Conservation (phyloP, 164 flowering plant genomes). For the Brasenia schreberi region DNA sequence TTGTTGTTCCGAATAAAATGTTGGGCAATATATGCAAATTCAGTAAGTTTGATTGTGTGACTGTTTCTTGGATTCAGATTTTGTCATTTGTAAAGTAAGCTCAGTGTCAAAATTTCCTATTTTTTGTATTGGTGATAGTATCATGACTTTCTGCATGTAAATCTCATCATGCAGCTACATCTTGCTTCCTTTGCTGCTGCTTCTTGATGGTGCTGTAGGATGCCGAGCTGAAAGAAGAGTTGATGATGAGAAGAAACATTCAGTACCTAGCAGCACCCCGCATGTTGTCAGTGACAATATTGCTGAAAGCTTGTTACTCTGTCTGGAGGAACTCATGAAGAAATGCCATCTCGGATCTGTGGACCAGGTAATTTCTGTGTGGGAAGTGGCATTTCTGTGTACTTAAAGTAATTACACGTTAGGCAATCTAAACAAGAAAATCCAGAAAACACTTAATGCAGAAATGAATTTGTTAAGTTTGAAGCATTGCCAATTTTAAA, state of each 20-base stretch:
- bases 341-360: slow-evolving; percentile 60
- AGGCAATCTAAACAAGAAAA: too few species aligned
- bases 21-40: too few species aligned
- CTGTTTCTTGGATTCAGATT: too few species aligned
- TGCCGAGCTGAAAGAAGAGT: slow-evolving; percentile 29
- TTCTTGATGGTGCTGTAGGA: slow-evolving; percentile 72
- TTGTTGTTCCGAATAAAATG: too few species aligned
- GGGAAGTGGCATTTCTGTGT: neutral
- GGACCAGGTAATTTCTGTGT: slow-evolving; percentile 43
- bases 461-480: too few species aligned
- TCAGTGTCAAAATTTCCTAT: too few species aligned
- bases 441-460: too few species aligned
- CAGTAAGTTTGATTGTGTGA: too few species aligned
- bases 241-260: slow-evolving; percentile 13
- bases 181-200: slow-evolving; percentile 75
- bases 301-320: slow-evolving; percentile 62
- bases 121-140: too few species aligned
- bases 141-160: neutral
- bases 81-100: too few species aligned
- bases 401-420: slow-evolving; percentile 6
- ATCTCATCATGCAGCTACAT: slow-evolving; percentile 35
- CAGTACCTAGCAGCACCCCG: slow-evolving; percentile 8
- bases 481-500: too few species aligned
- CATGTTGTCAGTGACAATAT: slow-evolving; percentile 48
- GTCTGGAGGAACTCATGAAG: slow-evolving; percentile 66